Conservation (phyloP, 306 rosid species). For the Abrus precatorius region DNA sequence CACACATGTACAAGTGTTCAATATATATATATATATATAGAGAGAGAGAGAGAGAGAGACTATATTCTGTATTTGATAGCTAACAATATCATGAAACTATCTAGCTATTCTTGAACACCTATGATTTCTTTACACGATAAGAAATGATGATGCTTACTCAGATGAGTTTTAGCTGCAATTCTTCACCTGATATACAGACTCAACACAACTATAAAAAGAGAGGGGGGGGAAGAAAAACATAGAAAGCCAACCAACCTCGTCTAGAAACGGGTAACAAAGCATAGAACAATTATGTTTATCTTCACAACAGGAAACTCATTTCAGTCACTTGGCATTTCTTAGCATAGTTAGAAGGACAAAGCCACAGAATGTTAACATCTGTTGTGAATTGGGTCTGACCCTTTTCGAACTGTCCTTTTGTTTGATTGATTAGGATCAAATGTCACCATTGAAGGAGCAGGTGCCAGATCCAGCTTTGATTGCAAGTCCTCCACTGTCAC, state of each 20-base stretch:
- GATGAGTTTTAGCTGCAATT: conserved; percentile 54
- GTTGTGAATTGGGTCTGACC: conserved; percentile 96
- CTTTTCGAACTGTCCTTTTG: conserved; percentile 75
- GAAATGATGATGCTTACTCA: conserved; percentile 49
- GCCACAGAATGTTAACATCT: conserved; percentile 54
- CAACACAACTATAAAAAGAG: conserved; percentile 23
- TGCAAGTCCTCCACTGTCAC: conserved; percentile 65
- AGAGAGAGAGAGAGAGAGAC: conserved; percentile 1
- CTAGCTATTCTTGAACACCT: conserved; percentile 60
- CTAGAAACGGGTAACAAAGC: conserved; percentile 37
- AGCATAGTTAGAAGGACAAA: conserved; percentile 28
- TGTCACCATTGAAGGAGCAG: conserved; percentile 64
- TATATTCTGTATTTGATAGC: conserved; percentile 58
- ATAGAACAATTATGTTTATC: conserved; percentile 42
- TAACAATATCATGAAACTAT: conserved; percentile 59
- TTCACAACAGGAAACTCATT: conserved; percentile 33
- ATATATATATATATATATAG: neutral
- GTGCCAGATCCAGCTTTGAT: conserved; percentile 64
- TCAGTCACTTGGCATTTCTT: conserved; percentile 33
- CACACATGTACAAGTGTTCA: neutral
- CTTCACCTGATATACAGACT: conserved; percentile 54
- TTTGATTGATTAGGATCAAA: conserved; percentile 77
- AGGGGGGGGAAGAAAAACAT: conserved; percentile 41
- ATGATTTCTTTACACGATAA: conserved; percentile 55
- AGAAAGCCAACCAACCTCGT: conserved; percentile 52